phyloP scores from a whole-genome alignment of 2,329 filamentous ascomycete species.

The Colletotrichum salicis region DNA sequence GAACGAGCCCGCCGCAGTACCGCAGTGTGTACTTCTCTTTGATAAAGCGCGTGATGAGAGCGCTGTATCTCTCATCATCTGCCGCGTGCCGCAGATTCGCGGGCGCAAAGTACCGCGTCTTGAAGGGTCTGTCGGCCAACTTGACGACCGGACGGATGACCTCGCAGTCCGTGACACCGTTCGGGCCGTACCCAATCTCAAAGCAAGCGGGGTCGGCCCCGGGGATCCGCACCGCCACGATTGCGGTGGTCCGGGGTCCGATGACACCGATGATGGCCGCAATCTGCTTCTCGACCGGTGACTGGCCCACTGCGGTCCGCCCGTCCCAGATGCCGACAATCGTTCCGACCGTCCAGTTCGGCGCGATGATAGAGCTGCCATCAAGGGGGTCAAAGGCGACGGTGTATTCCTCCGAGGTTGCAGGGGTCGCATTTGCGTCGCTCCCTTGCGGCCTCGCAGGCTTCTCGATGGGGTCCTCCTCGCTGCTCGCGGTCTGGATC shows the following conservation, averaged over 20 bases:
- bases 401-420: constrained; percentile 59
- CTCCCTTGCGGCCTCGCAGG: not conserved
- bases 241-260: constrained; percentile 65
- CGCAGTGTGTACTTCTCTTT: constrained; percentile 66
- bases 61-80: constrained; percentile 60
- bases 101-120: constrained; percentile 69
- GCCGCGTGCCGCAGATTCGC: constrained; percentile 69
- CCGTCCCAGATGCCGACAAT: constrained; percentile 71
- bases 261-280: constrained; percentile 64
- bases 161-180: constrained; percentile 49
- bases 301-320: constrained; percentile 52
- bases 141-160: constrained; percentile 55
- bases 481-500: constrained; percentile 65
- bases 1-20: constrained; percentile 70
- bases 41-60: constrained; percentile 61
- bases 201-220: constrained; percentile 55
- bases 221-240: constrained; percentile 64
- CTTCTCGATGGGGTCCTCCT: constrained; percentile 68
- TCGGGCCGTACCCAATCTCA: constrained; percentile 51
- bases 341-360: constrained; percentile 68
- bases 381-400: constrained; percentile 73
- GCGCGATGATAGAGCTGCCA: constrained; percentile 68
- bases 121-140: constrained; percentile 51
- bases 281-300: constrained; percentile 54
- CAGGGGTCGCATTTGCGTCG: not conserved